These are phyloP conservation scores for Setaria viridis DNA, from an alignment of 202 grass and related monocot genomes.

Conservation along the genomic window DNA sequence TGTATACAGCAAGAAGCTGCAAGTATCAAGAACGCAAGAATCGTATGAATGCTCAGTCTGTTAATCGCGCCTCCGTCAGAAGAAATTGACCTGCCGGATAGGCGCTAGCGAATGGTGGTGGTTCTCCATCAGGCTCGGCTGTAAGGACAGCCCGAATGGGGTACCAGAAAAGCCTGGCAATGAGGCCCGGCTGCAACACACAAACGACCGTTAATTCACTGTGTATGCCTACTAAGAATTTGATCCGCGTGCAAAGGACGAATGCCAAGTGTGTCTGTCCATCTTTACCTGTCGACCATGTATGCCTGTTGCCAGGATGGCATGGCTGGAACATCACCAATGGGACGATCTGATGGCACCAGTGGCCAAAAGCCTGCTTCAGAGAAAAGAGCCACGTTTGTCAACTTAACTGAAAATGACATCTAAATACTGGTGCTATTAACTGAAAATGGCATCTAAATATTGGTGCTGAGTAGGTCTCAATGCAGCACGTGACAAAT, in stretches of 20 bases:
- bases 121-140: conserved; percentile 63
- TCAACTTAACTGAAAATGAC: not conserved
- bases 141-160: conserved; percentile 49
- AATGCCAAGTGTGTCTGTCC: not conserved
- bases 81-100: conserved; percentile 71
- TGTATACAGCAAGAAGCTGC: conserved; percentile 32
- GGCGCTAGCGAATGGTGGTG: conserved; percentile 51
- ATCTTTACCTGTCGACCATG: conserved; percentile 56
- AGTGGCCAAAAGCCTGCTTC: conserved; percentile 72
- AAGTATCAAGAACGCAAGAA: conserved; percentile 38
- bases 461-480: not conserved
- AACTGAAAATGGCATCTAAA: not conserved
- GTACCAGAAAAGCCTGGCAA: conserved; percentile 52
- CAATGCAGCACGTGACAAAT: not conserved
- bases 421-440: not conserved
- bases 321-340: conserved; percentile 50
- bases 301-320: conserved; percentile 60
- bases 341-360: conserved; percentile 53
- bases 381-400: not conserved
- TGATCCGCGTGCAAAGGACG: not conserved
- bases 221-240: not conserved
- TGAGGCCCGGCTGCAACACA: conserved; percentile 55
- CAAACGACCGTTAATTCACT: not conserved
- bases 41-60: conserved; percentile 31
- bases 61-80: conserved; percentile 56